A percentile compares a stretch with the other conserved stretches of the same genome.
phyloP scores from a whole-genome alignment of 2,329 filamentous ascomycete genomes.

The Dothidotthia symphoricarpi region DNA sequence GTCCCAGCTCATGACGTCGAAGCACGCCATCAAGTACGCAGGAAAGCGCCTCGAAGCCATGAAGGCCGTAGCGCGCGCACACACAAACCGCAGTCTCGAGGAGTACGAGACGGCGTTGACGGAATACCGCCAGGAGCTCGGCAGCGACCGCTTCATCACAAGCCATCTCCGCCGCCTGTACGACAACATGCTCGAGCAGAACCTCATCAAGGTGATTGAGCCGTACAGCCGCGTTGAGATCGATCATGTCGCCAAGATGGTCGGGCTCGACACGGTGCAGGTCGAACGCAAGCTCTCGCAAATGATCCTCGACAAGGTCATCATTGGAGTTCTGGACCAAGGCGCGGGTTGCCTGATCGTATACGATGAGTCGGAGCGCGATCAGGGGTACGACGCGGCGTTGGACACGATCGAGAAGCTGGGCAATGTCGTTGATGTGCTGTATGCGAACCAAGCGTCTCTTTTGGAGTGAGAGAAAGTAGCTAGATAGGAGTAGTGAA shows the following conservation, averaged over 20 bases:
- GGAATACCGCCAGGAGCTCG: slow-evolving; percentile 88
- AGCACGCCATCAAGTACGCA: slow-evolving; percentile 95
- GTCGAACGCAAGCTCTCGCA: slow-evolving; percentile 97
- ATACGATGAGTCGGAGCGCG: slow-evolving; percentile 90
- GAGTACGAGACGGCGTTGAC: slow-evolving; percentile 94
- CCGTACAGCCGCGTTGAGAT: slow-evolving; percentile 97
- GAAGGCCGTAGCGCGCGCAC: slow-evolving; percentile 96
- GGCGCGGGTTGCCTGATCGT: slow-evolving; percentile 97
- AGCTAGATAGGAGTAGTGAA: not conserved
- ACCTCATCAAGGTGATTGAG: slow-evolving; percentile 99
- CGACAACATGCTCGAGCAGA: slow-evolving; percentile 98
- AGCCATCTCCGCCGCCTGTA: slow-evolving; percentile 95
- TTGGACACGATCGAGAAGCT: slow-evolving; percentile 95
- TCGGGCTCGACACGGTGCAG: slow-evolving; percentile 91
- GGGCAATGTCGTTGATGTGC: slow-evolving; percentile 92
- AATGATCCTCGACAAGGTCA: slow-evolving; percentile 99
- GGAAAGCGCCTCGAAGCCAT: slow-evolving; percentile 96
- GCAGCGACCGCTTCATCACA: slow-evolving; percentile 91
- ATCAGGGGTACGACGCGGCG: slow-evolving; percentile 91
- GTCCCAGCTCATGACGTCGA: slow-evolving; percentile 88
- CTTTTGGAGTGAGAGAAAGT: slow-evolving; percentile 71
- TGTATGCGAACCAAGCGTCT: slow-evolving; percentile 97
- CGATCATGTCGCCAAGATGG: slow-evolving; percentile 94
- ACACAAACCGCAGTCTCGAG: slow-evolving; percentile 91
- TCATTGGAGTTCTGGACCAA: slow-evolving; percentile 95